Evolutionary conservation across 2,329 filamentous ascomycete genomes (phyloP).

Genomic region (Hymenoscyphus albidus): DNA sequence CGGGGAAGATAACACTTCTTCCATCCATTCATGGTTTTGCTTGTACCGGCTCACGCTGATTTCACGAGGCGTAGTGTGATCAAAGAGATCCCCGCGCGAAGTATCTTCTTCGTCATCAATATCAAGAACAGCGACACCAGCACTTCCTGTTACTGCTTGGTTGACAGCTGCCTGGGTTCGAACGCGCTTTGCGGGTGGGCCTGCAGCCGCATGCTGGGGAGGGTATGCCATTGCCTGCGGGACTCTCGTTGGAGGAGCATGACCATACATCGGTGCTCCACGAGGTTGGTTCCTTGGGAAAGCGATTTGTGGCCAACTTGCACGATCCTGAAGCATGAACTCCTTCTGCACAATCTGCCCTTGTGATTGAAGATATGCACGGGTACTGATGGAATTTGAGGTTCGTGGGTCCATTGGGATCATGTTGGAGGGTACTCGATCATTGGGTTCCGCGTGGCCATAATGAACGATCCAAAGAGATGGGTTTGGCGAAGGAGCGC

Average conservation of each 20-base stretch:
- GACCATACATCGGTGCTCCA: constrained; percentile 31
- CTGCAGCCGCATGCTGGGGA: constrained; percentile 41
- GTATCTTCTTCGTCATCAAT: constrained; percentile 89
- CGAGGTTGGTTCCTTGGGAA: constrained; percentile 54
- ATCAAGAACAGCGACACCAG: constrained; percentile 30
- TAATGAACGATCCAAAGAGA: constrained; percentile 92
- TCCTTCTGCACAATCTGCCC: constrained; percentile 86
- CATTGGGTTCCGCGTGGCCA: constrained; percentile 67
- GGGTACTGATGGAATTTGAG: constrained; percentile 57
- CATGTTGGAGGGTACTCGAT: constrained; percentile 66
- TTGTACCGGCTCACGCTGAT: constrained; percentile 83
- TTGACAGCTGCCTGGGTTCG: constrained; percentile 26
- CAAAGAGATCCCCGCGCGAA: constrained; percentile 81
- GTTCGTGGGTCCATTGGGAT: constrained; percentile 61
- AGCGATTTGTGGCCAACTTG: constrained; percentile 83
- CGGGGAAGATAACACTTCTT: constrained; percentile 88
- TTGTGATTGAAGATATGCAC: constrained; percentile 64
- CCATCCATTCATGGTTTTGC: constrained; percentile 99
- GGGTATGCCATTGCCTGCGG: constrained; percentile 61
- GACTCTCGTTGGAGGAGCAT: constrained; percentile 27
- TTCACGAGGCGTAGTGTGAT: constrained; percentile 83
- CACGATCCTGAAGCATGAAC: constrained; percentile 87
- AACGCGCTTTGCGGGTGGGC: constrained; percentile 53
- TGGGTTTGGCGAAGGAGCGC: constrained; percentile 68
- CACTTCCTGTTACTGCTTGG: constrained; percentile 20